Base-by-base conservation (phyloP, 139 green algal genomes). In the Pleodorina starrii region DNA sequence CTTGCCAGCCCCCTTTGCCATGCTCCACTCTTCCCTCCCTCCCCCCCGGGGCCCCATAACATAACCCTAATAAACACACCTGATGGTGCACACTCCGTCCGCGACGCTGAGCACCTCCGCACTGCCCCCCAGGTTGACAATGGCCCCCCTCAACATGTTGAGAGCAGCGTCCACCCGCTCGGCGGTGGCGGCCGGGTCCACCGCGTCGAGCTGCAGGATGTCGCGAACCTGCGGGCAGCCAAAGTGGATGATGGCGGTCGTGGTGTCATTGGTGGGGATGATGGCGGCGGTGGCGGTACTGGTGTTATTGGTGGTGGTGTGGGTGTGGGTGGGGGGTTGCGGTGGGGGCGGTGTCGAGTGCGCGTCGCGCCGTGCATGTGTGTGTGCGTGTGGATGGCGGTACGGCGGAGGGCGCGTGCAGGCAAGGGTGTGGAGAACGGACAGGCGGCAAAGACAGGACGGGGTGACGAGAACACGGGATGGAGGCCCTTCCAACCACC, bases 141-240 rank as follows among this genome's bases (percentile, higher is more conserved):
- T 96, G 11, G 97, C 97, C 5, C 93, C 92, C 29, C 97, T 86
- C 85, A 99, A 90, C 89, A 96, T 95, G 90, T 99, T 95, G 21
- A 99, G 93, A 85, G 98, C 95, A 44, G 77, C 60, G 87, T 99
- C 92, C 35, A 99, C 93, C 1, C 66, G 77, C 23, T 89, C 93
- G 1, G 93, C 85, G 0, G 88, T 96, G 25, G 75, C 40, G 10
- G 79, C 60, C 32, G 94, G 93, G 40, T 96, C 90, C 91, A 94
- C 90, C 57, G 94, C 73, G 7, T 96, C 92, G 88, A 96, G 85
- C 79, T 90, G 73, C 50, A 91, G 40, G 48, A 90, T 89, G 76
- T 76, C 38, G 27, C 32, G 29, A 23, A 88, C 79, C 79, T 73
- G 27, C 25, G 36, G 43, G 66, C 40, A 14, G 46, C n/a, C n/a